phyloP scores from a whole-genome alignment of 495 filamentous ascomycete species.

The Podospora pseudocomata region DNA sequence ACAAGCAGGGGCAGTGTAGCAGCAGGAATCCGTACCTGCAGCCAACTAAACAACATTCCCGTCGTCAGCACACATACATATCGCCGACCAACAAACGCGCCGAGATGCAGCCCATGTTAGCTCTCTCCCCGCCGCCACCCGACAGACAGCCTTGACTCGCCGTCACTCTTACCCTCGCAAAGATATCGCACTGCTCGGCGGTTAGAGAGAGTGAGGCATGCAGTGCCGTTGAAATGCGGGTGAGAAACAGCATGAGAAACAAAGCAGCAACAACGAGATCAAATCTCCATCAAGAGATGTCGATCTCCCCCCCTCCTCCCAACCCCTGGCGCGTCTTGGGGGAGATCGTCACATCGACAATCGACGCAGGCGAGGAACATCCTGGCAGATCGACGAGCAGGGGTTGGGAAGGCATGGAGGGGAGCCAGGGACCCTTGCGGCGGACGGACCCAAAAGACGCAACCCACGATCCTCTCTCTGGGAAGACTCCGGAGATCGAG shows the following conservation, averaged over 20 bases:
- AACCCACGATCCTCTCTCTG: not conserved
- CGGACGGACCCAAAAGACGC: not conserved
- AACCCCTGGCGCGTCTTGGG: not conserved
- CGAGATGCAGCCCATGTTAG: not conserved
- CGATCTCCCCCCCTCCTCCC: not conserved
- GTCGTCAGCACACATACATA: not conserved
- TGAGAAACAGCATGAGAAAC: not conserved
- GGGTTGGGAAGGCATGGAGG: not conserved
- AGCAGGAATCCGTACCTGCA: not conserved
- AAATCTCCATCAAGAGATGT: not conserved
- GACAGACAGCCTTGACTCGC: not conserved
- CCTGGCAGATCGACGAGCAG: slow-evolving; percentile 3
- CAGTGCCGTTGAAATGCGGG: not conserved
- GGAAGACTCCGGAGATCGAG: slow-evolving; percentile 1
- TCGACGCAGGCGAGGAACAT: not conserved
- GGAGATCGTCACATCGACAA: not conserved
- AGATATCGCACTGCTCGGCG: too few species aligned
- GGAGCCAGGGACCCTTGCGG: not conserved
- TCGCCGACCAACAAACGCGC: not conserved
- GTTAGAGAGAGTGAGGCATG: too few species aligned
- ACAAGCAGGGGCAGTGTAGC: not conserved
- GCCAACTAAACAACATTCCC: not conserved
- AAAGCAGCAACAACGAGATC: not conserved
- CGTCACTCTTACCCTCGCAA: not conserved
- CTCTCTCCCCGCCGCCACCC: not conserved